phyloP scores from a whole-genome alignment of 2,329 filamentous ascomycete species.

The Ceratocystis eucalypticola region DNA sequence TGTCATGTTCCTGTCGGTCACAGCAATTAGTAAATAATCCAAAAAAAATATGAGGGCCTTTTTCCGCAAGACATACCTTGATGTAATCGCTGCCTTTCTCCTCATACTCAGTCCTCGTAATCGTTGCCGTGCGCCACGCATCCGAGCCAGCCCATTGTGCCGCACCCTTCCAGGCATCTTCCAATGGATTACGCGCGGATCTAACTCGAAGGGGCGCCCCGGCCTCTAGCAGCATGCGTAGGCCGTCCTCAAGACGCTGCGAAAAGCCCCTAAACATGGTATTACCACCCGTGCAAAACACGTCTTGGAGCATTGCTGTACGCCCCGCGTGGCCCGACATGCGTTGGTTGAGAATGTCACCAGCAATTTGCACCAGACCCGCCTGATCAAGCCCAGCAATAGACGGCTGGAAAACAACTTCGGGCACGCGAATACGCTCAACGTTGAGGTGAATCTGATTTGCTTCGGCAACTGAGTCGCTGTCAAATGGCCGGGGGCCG shows the following conservation, averaged over 20 bases:
- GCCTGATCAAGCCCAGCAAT: constrained; percentile 91
- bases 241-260: constrained; percentile 58
- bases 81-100: constrained; percentile 93
- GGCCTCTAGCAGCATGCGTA: constrained; percentile 58
- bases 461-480: constrained; percentile 61
- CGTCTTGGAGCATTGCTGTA: constrained; percentile 62
- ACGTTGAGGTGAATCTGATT: constrained; percentile 93
- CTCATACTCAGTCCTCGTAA: constrained; percentile 69
- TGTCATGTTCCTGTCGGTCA: constrained; percentile 44
- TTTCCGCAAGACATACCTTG: constrained; percentile 44
- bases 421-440: constrained; percentile 84
- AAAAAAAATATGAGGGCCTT: background rate
- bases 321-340: constrained; percentile 46
- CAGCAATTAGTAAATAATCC: constrained; percentile 6
- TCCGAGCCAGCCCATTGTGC: constrained; percentile 62
- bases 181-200: constrained; percentile 57
- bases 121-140: constrained; percentile 48
- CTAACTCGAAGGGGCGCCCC: constrained; percentile 56
- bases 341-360: constrained; percentile 77
- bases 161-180: constrained; percentile 90
- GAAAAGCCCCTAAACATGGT: constrained; percentile 79
- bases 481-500: constrained; percentile 74
- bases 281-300: constrained; percentile 92
- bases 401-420: constrained; percentile 82
- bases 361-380: constrained; percentile 80